These are phyloP conservation scores for Wickerhamiella sorbophila DNA, from an alignment of 805 yeast species.

Conservation along the genomic window DNA sequence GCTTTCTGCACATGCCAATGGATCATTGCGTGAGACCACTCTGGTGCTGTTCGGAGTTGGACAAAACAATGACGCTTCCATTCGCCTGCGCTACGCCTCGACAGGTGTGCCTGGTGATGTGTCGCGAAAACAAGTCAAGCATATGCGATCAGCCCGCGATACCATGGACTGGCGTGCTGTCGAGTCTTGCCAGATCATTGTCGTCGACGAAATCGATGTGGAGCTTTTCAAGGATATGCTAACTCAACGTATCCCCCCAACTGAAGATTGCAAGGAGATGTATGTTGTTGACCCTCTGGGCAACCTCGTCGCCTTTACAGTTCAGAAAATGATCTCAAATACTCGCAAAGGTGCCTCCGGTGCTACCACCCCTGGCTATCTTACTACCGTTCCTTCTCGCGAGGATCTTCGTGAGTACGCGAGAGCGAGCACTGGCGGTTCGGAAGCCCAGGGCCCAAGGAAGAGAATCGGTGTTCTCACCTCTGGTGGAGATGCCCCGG, in stretches of 20 bases:
- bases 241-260: slow-evolving; percentile 40
- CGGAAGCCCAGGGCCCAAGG: slow-evolving; percentile 10
- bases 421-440: background rate
- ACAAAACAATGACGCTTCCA: slow-evolving; percentile 18
- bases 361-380: background rate
- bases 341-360: background rate
- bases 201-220: slow-evolving; percentile 25
- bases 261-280: slow-evolving; percentile 57
- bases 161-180: slow-evolving; percentile 37
- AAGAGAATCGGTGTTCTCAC: slow-evolving; percentile 88
- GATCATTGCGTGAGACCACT: slow-evolving; percentile 21
- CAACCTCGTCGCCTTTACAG: slow-evolving; percentile 62
- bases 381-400: background rate
- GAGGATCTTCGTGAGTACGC: background rate
- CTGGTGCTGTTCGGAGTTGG: slow-evolving; percentile 17
- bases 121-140: slow-evolving; percentile 13
- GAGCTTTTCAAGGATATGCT: slow-evolving; percentile 34
- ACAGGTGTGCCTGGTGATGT: slow-evolving; percentile 16
- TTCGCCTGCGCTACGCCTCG: slow-evolving; percentile 22
- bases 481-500: slow-evolving; percentile 98
- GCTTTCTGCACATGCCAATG: slow-evolving; percentile 12
- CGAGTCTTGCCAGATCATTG: slow-evolving; percentile 34
- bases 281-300: slow-evolving; percentile 79
- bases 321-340: slow-evolving; percentile 1
- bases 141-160: slow-evolving; percentile 11